phyloP scores from a whole-genome alignment of 352 stramenopile genomes.

The Phytopythium oedochilum region DNA sequence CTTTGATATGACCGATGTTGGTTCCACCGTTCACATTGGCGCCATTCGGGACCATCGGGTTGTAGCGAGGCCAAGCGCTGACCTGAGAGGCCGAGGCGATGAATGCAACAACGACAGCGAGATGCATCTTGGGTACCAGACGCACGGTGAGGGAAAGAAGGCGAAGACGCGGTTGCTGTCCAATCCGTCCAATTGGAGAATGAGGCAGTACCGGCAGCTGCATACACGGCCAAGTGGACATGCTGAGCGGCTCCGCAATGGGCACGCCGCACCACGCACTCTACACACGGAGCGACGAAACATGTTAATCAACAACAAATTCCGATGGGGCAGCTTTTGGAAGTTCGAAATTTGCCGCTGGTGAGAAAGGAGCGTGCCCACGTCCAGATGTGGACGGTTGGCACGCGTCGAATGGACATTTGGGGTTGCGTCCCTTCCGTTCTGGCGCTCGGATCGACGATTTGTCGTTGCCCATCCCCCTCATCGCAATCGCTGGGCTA shows the following conservation, averaged over 20 bases:
- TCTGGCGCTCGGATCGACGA: no score
- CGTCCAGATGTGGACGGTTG: no score
- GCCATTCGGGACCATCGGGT: constrained; percentile 17
- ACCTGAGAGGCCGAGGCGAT: background rate
- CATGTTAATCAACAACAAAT: no score
- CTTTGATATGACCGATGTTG: constrained; percentile 21
- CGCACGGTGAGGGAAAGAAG: background rate
- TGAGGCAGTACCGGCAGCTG: background rate
- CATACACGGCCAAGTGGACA: background rate
- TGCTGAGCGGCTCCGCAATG: background rate
- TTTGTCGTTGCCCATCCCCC: no score
- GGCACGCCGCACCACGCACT: no score
- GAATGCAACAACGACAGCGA: background rate
- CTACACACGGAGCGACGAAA: no score
- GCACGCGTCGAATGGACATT: no score
- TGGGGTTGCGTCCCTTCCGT: no score
- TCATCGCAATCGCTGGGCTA: no score
- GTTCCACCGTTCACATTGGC: constrained; percentile 16
- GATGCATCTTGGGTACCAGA: background rate
- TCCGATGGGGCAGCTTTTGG: no score
- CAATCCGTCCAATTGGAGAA: background rate
- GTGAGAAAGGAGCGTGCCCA: no score
- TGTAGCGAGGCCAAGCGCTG: background rate
- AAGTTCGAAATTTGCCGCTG: no score
- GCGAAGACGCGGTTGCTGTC: background rate